Evolutionary conservation across 805 yeast species (phyloP), one percentile per base, ranked within the genome.

Genomic region (Candida michaelii): DNA sequence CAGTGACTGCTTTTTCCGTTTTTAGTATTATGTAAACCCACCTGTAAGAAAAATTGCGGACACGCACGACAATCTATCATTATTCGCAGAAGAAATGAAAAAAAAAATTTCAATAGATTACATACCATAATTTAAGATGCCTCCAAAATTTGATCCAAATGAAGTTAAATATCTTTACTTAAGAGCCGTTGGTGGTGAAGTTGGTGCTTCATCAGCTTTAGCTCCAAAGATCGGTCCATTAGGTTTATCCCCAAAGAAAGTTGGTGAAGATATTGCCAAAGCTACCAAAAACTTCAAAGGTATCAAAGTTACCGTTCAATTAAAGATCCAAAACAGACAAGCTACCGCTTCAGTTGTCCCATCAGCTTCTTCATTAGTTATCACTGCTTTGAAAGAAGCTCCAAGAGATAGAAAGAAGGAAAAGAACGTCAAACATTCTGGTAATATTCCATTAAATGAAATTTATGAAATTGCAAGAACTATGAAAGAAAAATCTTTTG

Each of bases 361-460:
- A 78, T 84, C 98, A 73, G 99, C 99, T 63, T 91, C 98, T 48
- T 89, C 99, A 61, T 83, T 93, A 66, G 97, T 93, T 72, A 93
- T 93, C 77, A 89, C 97, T 72, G 99, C 99, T 62, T 83, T 93
- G 71, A 93, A 93, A 83, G 99, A 93, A 83, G 89, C 99, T 62
- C 97, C 97, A 71, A 91, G 99, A 87, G 99, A 93, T 85, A 85
- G 97, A 82, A 93, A 93, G 95, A 93, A 93, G 95, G 98, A 93
- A 73, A 93, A 93, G 93, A 91, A 93, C 81, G 87, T 93, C 76
- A 89, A 90, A 83, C 99, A 93, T 88, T 83, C 83, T 73, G 99
- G 99, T 81, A 93, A 91, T 91, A 82, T 93, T 67, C 89, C 96
- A 66, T 81, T 93, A 66, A 95, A 89, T 66, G 97, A 91, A 78